Evolutionary conservation across 345 rosid species (phyloP).

Genomic region (Gossypioides kirkii): DNA sequence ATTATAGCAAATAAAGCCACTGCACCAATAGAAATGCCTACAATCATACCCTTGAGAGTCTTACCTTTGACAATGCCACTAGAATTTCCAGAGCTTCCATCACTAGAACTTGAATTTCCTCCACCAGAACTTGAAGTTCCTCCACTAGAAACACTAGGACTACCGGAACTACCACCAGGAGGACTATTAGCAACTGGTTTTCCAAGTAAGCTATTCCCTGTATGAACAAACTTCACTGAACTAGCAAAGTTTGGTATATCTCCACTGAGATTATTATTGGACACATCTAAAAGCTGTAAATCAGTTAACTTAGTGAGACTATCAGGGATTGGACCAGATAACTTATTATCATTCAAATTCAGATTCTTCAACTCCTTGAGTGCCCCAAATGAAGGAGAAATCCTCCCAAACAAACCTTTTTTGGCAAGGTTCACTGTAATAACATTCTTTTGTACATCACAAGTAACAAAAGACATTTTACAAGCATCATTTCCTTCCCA

Average conservation of each 20-base stretch:
- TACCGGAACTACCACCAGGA: neutral
- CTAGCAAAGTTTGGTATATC: slow-evolving; percentile 36
- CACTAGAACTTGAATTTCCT: slow-evolving; percentile 15
- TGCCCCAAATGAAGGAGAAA: slow-evolving; percentile 55
- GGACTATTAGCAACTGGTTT: neutral
- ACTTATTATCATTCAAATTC: slow-evolving; percentile 47
- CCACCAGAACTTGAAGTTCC: slow-evolving; percentile 14
- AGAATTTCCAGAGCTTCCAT: slow-evolving; percentile 21
- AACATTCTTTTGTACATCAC: slow-evolving; percentile 38
- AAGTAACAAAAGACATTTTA: slow-evolving; percentile 46
- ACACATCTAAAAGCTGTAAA: slow-evolving; percentile 50
- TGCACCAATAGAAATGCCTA: slow-evolving; percentile 36
- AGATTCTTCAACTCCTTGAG: slow-evolving; percentile 48
- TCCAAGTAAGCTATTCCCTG: slow-evolving; percentile 50
- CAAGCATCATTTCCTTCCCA: slow-evolving; percentile 80
- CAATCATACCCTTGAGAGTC: slow-evolving; percentile 32
- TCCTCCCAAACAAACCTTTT: slow-evolving; percentile 41
- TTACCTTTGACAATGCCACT: slow-evolving; percentile 20
- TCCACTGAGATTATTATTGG: slow-evolving; percentile 17
- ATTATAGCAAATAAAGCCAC: slow-evolving; percentile 37
- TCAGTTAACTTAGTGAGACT: slow-evolving; percentile 39
- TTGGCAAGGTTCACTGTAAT: slow-evolving; percentile 40
- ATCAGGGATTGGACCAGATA: slow-evolving; percentile 58
- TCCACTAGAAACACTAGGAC: neutral
- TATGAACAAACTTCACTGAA: slow-evolving; percentile 32